Evolutionary conservation across 768 basidiomycete species (phyloP).

Genomic region (Pisolithus tinctorius): DNA sequence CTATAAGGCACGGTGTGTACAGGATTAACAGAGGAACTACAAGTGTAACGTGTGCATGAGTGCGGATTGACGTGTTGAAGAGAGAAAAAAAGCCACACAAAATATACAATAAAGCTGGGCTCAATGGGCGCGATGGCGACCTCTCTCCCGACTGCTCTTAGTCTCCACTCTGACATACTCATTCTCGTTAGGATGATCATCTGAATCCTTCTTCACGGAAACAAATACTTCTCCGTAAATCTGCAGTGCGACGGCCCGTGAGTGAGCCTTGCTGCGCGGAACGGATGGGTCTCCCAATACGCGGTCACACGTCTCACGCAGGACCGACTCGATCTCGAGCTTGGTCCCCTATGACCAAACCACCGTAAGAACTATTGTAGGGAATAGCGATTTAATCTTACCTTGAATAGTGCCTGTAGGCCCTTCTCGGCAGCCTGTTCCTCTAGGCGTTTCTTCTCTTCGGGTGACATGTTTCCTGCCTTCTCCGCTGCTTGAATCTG

Average conservation of each 20-base stretch:
- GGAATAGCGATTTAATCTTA: conserved; percentile 17
- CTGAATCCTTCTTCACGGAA: conserved; percentile 57
- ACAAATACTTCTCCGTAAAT: conserved; percentile 79
- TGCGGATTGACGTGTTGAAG: background rate
- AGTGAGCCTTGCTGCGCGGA: conserved; percentile 48
- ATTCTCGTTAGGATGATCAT: conserved; percentile 45
- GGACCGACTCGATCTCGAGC: conserved; percentile 83
- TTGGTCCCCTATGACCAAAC: conserved; percentile 62
- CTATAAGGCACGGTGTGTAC: too few species aligned
- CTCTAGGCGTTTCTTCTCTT: conserved; percentile 77
- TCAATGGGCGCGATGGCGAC: conserved; percentile 22
- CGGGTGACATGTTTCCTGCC: conserved; percentile 68
- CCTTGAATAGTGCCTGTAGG: conserved; percentile 86
- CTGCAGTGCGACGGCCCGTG: conserved; percentile 78
- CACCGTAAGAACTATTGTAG: background rate
- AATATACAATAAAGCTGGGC: background rate
- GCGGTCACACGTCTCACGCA: conserved; percentile 84
- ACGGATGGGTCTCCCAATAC: conserved; percentile 56
- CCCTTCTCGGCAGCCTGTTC: conserved; percentile 94
- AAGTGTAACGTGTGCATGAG: background rate
- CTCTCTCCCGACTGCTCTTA: conserved; percentile 50
- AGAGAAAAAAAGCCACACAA: background rate
- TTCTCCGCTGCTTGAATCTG: conserved; percentile 89
- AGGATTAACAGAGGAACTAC: too few species aligned
- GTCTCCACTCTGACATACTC: conserved; percentile 84